Conservation (phyloP, 106 monocot species). For the Cymbidium sinense region DNA sequence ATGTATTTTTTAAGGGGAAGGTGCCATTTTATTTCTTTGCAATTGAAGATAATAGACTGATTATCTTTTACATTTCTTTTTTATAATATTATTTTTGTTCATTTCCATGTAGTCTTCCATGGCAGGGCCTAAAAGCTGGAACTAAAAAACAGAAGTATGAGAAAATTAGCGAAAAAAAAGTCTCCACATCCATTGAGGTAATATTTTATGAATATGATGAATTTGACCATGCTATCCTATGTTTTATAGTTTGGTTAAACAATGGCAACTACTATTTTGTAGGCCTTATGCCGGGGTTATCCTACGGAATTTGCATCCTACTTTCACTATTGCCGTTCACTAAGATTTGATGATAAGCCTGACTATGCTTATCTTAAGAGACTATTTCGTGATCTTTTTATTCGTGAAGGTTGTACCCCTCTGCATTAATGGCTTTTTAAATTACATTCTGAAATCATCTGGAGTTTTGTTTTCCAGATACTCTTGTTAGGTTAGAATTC, state of each 20-base stretch:
- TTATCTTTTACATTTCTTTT: neutral
- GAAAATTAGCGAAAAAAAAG: slow-evolving; percentile 57
- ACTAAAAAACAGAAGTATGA: slow-evolving; percentile 70
- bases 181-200: slow-evolving; percentile 62
- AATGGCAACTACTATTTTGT: neutral
- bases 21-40: slow-evolving; percentile 9
- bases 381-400: slow-evolving; percentile 61
- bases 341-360: slow-evolving; percentile 67
- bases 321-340: slow-evolving; percentile 64
- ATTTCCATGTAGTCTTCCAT: slow-evolving; percentile 50
- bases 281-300: slow-evolving; percentile 59
- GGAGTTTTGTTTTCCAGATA: neutral
- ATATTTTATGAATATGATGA: neutral
- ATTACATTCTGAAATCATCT: neutral
- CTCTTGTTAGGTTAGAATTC: neutral
- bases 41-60: neutral
- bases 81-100: neutral
- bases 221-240: neutral
- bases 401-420: slow-evolving; percentile 47
- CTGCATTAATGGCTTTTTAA: neutral
- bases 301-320: slow-evolving; percentile 76
- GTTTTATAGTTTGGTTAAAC: neutral
- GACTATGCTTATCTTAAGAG: slow-evolving; percentile 73
- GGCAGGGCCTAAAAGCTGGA: slow-evolving; percentile 82
- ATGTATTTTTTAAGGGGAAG: slow-evolving; percentile 48